phyloP scores from a whole-genome alignment of 176 grass and related monocot species.

The Raddia distichophylla region DNA sequence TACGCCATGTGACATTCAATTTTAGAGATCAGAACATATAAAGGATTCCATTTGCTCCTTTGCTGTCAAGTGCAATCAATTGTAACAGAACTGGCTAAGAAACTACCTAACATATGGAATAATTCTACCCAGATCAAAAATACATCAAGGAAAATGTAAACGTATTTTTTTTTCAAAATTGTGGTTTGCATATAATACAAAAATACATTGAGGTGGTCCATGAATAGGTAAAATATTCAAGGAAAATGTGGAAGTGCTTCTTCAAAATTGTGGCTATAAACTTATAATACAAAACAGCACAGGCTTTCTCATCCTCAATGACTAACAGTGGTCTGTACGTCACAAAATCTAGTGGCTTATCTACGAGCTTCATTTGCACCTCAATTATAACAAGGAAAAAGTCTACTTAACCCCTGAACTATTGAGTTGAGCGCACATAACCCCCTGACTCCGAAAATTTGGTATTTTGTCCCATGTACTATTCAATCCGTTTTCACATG shows the following conservation, averaged over 20 bases:
- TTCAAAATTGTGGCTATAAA: not conserved
- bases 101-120: conserved; percentile 20
- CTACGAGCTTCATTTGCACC: not conserved
- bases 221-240: conserved; percentile 1
- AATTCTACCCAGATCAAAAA: not conserved
- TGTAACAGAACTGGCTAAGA: not conserved
- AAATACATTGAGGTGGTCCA: conserved; percentile 22
- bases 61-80: not conserved
- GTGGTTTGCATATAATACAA: too few species aligned
- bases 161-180: too few species aligned
- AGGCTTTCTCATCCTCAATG: conserved; percentile 4
- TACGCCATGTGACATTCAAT: too few species aligned
- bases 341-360: not conserved
- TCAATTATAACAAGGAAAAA: not conserved
- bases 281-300: not conserved
- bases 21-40: not conserved
- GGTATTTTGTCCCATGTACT: too few species aligned
- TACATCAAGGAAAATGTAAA: too few species aligned
- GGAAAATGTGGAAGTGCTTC: not conserved
- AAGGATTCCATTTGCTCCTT: conserved; percentile 17
- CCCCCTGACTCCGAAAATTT: too few species aligned
- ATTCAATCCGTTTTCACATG: too few species aligned
- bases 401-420: too few species aligned
- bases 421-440: too few species aligned
- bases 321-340: not conserved